Base-by-base conservation (phyloP, 225 moss, liverwort and hornwort species). In the Pseudisothecium myosuroides region DNA sequence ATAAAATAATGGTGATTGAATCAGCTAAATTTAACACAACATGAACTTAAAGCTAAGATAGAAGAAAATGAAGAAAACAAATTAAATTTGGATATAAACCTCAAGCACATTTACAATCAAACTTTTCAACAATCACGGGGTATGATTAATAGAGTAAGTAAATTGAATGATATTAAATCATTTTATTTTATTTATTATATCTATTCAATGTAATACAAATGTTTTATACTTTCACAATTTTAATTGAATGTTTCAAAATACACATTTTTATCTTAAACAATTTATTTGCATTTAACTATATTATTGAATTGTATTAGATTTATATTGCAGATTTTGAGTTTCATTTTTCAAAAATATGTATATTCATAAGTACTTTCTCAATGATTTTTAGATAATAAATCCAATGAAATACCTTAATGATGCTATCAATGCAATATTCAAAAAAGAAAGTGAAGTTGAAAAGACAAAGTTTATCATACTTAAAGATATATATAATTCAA, bases 141-240 rank as follows among this genome's bases (percentile, higher is more conserved):
- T 86, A 88, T 62, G 37, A 45, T 86, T 60, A 76, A 37, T 65
- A 61, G 11, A 85, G 88, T 91, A 91, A 85, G 88, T 86, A 41
- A 50, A 63, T 72, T 84, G 7, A 84, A 23, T 71, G 14, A 37
- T 55, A 73, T 39, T 56, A 2, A 31, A 49, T 32, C 6, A 32
- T 50, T 60, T 9, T 63, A 27, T 11, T n/a, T 28, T 0, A 24
- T 2, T 32, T 41, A 18, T 22, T 45, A 43, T 23, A 32, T 18
- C 6, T 32, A 21, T 6, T 47, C 45, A 9, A 34, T 45, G 29
- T 12, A 2, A 58, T 22, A 17, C 3, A 0, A 61, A 12, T 7
- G 76, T n/a, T 75, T 19, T 49, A 3, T 17, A 26, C 26, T 26
- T 27, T 58, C 9, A 11, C 11, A n/a, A 45, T 41, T 34, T 36